Evolutionary conservation across 495 filamentous ascomycete species (phyloP), one percentile per base, ranked within the genome.

Genomic region (Xylaria acuta): DNA sequence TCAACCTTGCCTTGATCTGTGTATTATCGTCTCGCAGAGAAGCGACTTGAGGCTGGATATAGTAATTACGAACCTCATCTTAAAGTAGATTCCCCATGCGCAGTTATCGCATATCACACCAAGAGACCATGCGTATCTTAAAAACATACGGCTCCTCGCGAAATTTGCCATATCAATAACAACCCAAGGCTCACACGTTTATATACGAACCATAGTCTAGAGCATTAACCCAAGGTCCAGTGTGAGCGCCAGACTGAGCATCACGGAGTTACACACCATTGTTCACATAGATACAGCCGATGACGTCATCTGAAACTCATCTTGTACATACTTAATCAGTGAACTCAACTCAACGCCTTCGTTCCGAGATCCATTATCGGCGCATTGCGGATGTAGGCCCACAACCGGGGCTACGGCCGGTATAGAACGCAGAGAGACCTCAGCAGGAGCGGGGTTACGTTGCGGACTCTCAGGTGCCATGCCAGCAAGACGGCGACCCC

Each of bases 371-470:
- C 38, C 8, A 30, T 25, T 14, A 32, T 32, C n/a, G 60, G 22
- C 30, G 60, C 38, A 38, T 43, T 64, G 12, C 38, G 36, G 60
- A 64, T 22, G n/a, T 43, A 41, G 38, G 36, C 60, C 60, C 60
- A 64, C 60, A 64, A 16, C 38, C 36, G 38, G 60, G 36, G n/a
- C 22, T 4, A 18, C 58, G 60, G 60, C 60, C 60, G 60, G 38
- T 30, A 9, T 8, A 4, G 34, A 40, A 22, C 34, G 34, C 34
- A 34, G 32, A 60, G 30, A n/a, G 14, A 2, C 56, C 27, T 18
- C 2, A 32, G 59, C 59, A 12, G 5, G 38, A 38, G 58, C 34
- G 60, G 60, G 60, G 36, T 41, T 25, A 11, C 27, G 16, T 14
- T 36, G 54, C 12, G 30, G 30, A 1, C 2, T 22, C 34, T 18